A percentile compares a stretch with the other conserved stretches of the same genome.
Evolutionary conservation across 805 yeast genomes (phyloP).

Genomic region (Huiozyma naganishii): DNA sequence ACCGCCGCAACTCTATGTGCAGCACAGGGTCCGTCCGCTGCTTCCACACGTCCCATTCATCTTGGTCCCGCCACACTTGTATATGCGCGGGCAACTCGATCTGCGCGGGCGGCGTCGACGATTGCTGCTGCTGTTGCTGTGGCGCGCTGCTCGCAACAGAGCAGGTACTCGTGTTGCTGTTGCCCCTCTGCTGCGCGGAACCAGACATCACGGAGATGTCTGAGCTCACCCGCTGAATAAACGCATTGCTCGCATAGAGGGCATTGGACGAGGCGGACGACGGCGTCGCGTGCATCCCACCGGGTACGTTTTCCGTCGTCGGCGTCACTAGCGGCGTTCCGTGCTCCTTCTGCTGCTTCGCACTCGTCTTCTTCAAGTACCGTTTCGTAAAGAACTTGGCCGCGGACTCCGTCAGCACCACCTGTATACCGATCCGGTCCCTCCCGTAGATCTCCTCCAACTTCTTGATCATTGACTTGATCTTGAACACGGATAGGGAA

Average conservation of each 20-base stretch:
- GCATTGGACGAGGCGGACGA: not conserved
- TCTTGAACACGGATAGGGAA: constrained; percentile 72
- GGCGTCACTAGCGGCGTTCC: not conserved
- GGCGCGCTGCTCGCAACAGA: not conserved
- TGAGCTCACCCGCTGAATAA: constrained; percentile 2
- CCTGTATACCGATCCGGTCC: constrained; percentile 67
- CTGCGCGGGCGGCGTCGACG: constrained; percentile 31
- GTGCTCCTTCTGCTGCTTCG: not conserved
- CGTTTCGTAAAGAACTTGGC: constrained; percentile 47
- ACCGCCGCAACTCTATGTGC: constrained; percentile 86
- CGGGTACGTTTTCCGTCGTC: not conserved
- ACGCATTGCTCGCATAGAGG: not conserved
- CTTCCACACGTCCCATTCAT: constrained; percentile 91
- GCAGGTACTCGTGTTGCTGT: not conserved
- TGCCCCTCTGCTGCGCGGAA: constrained; percentile 2
- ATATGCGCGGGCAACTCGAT: constrained; percentile 55
- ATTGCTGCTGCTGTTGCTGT: not conserved
- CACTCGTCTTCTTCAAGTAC: constrained; percentile 9
- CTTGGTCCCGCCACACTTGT: constrained; percentile 84
- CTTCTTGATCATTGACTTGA: constrained; percentile 69
- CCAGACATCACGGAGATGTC: constrained; percentile 2
- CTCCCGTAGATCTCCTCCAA: constrained; percentile 73
- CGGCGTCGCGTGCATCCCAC: not conserved
- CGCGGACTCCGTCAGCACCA: constrained; percentile 76
- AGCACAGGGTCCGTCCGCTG: constrained; percentile 79